Percentiles rank a stretch among this genome's conserved stretches.
Evolutionary conservation across 495 filamentous ascomycete species (phyloP).

Genomic region (Lepidopterella palustris): DNA sequence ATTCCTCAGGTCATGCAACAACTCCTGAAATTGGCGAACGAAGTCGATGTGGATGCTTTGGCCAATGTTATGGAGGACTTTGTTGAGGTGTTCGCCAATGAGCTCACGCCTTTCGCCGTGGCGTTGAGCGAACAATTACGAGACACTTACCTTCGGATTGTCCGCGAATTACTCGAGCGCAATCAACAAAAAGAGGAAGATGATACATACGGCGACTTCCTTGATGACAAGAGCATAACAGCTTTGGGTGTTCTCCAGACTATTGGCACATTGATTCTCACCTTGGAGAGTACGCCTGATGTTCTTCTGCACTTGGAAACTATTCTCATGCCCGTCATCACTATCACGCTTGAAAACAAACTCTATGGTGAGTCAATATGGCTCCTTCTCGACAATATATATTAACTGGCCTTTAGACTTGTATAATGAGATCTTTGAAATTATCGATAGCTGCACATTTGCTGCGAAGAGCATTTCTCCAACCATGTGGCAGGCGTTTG

Average conservation of each 20-base stretch:
- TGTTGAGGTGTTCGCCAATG: slow-evolving; percentile 92
- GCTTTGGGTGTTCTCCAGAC: slow-evolving; percentile 94
- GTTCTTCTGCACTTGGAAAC: slow-evolving; percentile 90
- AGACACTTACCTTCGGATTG: slow-evolving; percentile 92
- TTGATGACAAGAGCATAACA: slow-evolving; percentile 98
- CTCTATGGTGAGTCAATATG: slow-evolving; percentile 68
- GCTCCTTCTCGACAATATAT: too few species aligned
- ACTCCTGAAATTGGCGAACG: slow-evolving; percentile 89
- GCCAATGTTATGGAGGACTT: slow-evolving; percentile 99
- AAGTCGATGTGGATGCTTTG: slow-evolving; percentile 87
- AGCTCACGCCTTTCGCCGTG: slow-evolving; percentile 96
- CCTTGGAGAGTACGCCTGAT: slow-evolving; percentile 91
- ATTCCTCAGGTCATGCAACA: slow-evolving; percentile 99
- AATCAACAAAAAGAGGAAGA: slow-evolving; percentile 61
- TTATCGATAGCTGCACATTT: slow-evolving; percentile 99
- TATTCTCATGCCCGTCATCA: slow-evolving; percentile 93
- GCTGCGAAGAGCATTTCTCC: slow-evolving; percentile 89
- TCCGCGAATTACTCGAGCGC: slow-evolving; percentile 82
- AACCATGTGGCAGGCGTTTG: slow-evolving; percentile 97
- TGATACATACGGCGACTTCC: slow-evolving; percentile 80
- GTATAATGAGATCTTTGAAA: slow-evolving; percentile 97
- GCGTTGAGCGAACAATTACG: slow-evolving; percentile 92
- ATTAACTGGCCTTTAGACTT: slow-evolving; percentile 52
- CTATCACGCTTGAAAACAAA: slow-evolving; percentile 93
- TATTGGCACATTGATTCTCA: slow-evolving; percentile 94